Conservation (phyloP, 495 filamentous ascomycete species). For the Neurospora sublineolata region DNA sequence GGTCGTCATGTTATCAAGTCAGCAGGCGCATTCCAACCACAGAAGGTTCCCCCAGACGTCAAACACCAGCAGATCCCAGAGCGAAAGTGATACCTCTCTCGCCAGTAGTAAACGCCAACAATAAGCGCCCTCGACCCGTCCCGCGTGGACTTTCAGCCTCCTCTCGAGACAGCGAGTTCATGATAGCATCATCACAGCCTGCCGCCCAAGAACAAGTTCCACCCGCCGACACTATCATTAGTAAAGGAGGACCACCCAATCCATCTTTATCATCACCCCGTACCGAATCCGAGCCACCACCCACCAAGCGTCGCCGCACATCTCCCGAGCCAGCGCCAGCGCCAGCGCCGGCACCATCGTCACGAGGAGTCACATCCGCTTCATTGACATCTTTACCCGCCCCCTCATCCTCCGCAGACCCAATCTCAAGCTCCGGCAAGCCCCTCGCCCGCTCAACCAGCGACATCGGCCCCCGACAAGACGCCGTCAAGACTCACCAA, state of each 20-base stretch:
- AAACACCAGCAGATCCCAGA: not conserved
- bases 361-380: constrained; percentile 24
- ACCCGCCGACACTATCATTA: not conserved
- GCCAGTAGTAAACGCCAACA: not conserved
- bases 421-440: constrained; percentile 3
- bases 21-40: not conserved
- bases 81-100: constrained; percentile 10
- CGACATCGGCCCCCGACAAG: constrained; percentile 25
- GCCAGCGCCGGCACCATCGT: not conserved
- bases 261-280: constrained; percentile 8
- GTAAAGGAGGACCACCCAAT: not conserved
- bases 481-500: not conserved
- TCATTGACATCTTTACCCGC: constrained; percentile 19
- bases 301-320: constrained; percentile 15
- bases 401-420: constrained; percentile 1
- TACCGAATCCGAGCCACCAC: constrained; percentile 28
- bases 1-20: not conserved
- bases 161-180: not conserved
- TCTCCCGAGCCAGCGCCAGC: not conserved
- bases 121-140: not conserved
- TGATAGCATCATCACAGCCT: not conserved
- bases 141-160: not conserved
- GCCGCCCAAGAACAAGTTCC: not conserved
- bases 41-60: not conserved
- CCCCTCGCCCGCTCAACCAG: constrained; percentile 21